A percentile compares a stretch with the other conserved stretches of the same genome.
Evolutionary conservation across 2,329 filamentous ascomycete genomes (phyloP).

Genomic region (Colletotrichum sp.): DNA sequence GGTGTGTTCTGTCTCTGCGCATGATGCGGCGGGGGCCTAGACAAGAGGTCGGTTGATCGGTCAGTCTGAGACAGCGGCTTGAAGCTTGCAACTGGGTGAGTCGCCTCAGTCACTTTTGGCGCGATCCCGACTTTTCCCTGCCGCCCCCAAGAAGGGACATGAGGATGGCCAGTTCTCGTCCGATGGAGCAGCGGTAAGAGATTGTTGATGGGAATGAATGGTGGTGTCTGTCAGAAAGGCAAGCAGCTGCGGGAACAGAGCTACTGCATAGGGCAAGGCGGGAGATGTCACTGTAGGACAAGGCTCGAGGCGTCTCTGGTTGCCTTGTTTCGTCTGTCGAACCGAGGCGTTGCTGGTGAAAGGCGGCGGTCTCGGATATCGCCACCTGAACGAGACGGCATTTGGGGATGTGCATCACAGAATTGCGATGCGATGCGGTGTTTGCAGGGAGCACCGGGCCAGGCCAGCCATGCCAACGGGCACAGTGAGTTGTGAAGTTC

Average conservation of each 20-base stretch:
- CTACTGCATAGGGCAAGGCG: background rate
- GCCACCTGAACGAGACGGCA: background rate
- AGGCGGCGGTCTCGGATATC: background rate
- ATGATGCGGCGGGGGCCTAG: background rate
- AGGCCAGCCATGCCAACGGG: background rate
- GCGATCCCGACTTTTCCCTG: background rate
- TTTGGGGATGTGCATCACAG: background rate
- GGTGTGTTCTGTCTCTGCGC: background rate
- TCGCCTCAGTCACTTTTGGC: background rate
- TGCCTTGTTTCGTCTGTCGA: background rate
- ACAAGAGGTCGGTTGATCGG: background rate
- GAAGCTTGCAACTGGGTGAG: background rate
- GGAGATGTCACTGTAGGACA: background rate
- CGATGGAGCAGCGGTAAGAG: constrained; percentile 1
- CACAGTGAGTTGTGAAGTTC: background rate
- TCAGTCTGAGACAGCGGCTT: background rate
- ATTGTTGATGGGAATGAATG: background rate
- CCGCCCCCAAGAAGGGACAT: background rate
- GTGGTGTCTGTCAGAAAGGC: background rate
- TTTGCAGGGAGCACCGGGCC: background rate
- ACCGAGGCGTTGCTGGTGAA: background rate
- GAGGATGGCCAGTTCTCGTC: background rate
- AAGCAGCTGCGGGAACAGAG: constrained; percentile 14
- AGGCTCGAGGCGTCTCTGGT: background rate
- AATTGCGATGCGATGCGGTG: background rate